These are phyloP conservation scores for Colletotrichum eleusines DNA, from an alignment of 2,329 filamentous ascomycete genomes.

Conservation along the genomic window DNA sequence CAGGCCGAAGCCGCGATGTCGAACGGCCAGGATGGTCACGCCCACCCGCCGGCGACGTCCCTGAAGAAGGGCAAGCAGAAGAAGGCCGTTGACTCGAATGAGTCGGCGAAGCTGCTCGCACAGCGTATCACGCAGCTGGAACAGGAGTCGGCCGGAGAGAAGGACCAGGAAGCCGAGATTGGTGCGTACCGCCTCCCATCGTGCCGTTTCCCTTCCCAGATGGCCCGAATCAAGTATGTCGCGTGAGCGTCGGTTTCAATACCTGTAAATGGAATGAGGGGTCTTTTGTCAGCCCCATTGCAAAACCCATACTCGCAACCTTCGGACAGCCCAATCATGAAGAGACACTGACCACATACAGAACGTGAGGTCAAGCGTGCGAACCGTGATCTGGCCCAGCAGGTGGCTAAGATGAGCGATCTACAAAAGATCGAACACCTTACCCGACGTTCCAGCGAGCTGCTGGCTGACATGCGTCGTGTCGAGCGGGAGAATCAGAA, in stretches of 20 bases:
- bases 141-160: constrained; percentile 91
- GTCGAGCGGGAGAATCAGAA: constrained; percentile 94
- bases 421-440: constrained; percentile 92
- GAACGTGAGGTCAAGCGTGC: constrained; percentile 95
- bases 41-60: constrained; percentile 56
- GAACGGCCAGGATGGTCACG: constrained; percentile 57
- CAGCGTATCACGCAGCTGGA: constrained; percentile 96
- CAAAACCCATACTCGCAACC: not conserved
- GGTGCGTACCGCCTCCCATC: constrained; percentile 63
- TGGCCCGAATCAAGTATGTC: constrained; percentile 36
- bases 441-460: constrained; percentile 90
- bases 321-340: constrained; percentile 19
- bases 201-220: constrained; percentile 26
- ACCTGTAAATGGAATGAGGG: constrained; percentile 10
- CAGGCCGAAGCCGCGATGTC: constrained; percentile 57
- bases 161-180: constrained; percentile 96
- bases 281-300: not conserved
- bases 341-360: constrained; percentile 56
- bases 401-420: constrained; percentile 92
- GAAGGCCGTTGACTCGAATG: constrained; percentile 85
- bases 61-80: constrained; percentile 87
- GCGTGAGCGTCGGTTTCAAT: constrained; percentile 30
- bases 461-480: constrained; percentile 94
- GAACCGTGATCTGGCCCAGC: constrained; percentile 88
- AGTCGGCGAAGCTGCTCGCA: constrained; percentile 91